Conservation (phyloP, 768 basidiomycete genomes). For the Termitomyces sp. region DNA sequence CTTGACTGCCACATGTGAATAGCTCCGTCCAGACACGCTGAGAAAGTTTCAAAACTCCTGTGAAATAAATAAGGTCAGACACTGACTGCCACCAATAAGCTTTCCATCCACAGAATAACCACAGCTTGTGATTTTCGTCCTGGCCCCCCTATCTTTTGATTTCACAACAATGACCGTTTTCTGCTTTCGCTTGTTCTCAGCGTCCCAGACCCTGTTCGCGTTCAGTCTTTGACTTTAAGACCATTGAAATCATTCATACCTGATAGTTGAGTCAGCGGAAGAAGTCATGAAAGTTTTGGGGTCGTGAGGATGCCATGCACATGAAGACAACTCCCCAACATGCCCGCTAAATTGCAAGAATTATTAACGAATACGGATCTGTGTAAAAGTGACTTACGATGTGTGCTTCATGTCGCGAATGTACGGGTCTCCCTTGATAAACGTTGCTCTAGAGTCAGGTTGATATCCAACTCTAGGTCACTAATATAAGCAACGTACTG, state of each 20-base stretch:
- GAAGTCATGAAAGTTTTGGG: constrained; percentile 81
- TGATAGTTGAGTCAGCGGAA: constrained; percentile 93
- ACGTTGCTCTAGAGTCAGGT: constrained; percentile 64
- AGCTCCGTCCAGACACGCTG: constrained; percentile 89
- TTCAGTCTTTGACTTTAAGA: not conserved
- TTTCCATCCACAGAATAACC: constrained; percentile 88
- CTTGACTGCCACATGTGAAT: constrained; percentile 90
- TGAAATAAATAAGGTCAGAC: constrained; percentile 1
- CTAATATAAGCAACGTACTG: constrained; percentile 49
- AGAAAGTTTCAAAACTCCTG: not conserved
- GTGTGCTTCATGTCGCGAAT: constrained; percentile 99
- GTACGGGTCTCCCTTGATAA: constrained; percentile 94
- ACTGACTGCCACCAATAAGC: constrained; percentile 79
- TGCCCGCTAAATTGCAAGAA: constrained; percentile 62
- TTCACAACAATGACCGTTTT: constrained; percentile 96
- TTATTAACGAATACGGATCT: not conserved
- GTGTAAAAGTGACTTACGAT: constrained; percentile 51
- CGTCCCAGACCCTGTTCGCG: constrained; percentile 81
- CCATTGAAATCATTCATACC: constrained; percentile 39
- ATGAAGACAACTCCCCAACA: constrained; percentile 86
- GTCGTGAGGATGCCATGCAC: constrained; percentile 91
- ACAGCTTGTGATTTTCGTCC: constrained; percentile 87
- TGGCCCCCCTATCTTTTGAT: constrained; percentile 89
- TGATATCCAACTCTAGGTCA: constrained; percentile 28
- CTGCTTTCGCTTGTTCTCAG: constrained; percentile 88